These are phyloP conservation scores for Fusarium euwallaceae DNA, from an alignment of 2,329 filamentous ascomycete species.

Conservation along the genomic window DNA sequence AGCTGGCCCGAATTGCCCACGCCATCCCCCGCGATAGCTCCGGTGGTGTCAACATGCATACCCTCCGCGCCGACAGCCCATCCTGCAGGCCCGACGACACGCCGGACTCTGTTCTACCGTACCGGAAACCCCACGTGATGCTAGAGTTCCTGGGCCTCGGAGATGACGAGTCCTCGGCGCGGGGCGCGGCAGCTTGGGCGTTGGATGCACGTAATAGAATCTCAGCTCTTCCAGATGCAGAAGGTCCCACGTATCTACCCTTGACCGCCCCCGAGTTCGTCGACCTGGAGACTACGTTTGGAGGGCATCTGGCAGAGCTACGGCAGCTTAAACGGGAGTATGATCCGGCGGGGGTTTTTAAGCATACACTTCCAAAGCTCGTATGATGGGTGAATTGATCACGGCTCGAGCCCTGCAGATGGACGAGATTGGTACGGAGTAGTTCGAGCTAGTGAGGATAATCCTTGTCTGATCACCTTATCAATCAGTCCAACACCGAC, in stretches of 20 bases:
- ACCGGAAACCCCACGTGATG: conserved; percentile 19
- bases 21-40: not conserved
- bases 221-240: not conserved
- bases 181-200: conserved; percentile 6
- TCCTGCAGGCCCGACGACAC: conserved; percentile 2
- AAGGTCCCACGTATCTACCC: conserved; percentile 3
- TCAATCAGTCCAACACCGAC: conserved; percentile 32
- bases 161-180: conserved; percentile 1
- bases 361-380: conserved; percentile 15
- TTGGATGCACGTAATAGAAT: conserved; percentile 13
- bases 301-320: conserved; percentile 1
- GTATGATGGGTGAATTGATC: not conserved
- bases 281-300: conserved; percentile 8
- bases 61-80: conserved; percentile 11
- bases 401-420: not conserved
- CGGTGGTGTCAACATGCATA: conserved; percentile 15
- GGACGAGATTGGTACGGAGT: conserved; percentile 1
- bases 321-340: conserved; percentile 15
- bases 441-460: not conserved
- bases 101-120: conserved; percentile 15
- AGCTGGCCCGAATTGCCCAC: conserved; percentile 11
- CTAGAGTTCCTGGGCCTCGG: conserved; percentile 12
- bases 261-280: conserved; percentile 20
- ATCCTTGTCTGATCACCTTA: conserved; percentile 21
- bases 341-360: conserved; percentile 13